A percentile compares a stretch with the other conserved stretches of the same genome.
Conservation (phyloP, 371 early-diverging fungal genomes). For the Catenaria anguillulae region DNA sequence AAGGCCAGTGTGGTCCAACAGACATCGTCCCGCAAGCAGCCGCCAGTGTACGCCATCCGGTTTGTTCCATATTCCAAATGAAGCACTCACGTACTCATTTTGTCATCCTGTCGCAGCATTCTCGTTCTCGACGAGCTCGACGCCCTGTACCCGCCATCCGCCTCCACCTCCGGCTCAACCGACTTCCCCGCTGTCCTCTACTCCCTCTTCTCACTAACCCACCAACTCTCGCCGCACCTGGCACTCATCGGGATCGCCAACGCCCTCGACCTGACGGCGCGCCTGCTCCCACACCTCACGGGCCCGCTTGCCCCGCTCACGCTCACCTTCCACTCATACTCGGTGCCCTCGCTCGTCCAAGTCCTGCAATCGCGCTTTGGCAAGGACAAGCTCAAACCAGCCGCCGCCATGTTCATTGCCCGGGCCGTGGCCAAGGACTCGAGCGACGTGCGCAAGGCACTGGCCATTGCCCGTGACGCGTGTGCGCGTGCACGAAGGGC, state of each 20-base stretch:
- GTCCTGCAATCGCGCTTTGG: neutral
- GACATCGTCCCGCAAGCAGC: too few relatives aligned
- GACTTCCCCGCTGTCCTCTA: neutral
- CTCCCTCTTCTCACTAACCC: neutral
- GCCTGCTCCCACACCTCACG: neutral
- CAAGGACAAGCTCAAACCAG: neutral
- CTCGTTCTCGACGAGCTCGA: neutral
- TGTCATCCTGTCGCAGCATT: neutral
- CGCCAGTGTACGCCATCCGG: too few relatives aligned
- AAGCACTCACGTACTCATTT: too few relatives aligned
- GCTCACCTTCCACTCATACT: neutral
- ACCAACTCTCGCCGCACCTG: neutral
- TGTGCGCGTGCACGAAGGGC: too few relatives aligned
- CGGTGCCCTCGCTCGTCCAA: neutral
- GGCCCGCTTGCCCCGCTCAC: neutral
- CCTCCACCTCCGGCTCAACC: too few relatives aligned
- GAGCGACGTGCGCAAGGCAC: neutral
- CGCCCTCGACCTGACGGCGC: slow-evolving; percentile 1
- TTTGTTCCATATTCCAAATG: too few relatives aligned
- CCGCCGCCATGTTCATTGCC: neutral
- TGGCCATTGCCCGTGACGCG: neutral
- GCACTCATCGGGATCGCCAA: slow-evolving; percentile 1
- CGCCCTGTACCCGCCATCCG: neutral
- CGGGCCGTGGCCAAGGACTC: neutral
- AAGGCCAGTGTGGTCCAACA: too few relatives aligned